A percentile compares a stretch with the other conserved stretches of the same genome.
Conservation (phyloP, 2,329 filamentous ascomycete genomes). For the Fusarium sp. region DNA sequence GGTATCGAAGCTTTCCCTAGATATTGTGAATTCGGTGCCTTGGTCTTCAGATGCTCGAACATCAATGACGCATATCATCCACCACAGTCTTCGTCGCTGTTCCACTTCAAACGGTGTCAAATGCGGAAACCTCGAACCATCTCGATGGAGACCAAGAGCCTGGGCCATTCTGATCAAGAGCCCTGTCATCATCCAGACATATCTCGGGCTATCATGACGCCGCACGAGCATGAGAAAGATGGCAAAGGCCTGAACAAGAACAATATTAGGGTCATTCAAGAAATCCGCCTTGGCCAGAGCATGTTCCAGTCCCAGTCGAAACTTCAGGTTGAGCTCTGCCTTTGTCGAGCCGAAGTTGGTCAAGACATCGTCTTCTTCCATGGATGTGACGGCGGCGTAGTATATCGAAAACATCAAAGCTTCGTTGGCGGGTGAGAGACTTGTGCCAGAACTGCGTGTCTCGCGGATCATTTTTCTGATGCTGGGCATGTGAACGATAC, state of each 20-base stretch:
- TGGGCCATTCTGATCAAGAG: constrained; percentile 65
- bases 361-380: constrained; percentile 64
- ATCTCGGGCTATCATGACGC: constrained; percentile 59
- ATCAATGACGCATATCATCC: constrained; percentile 67
- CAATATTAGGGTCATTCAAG: constrained; percentile 64
- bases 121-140: constrained; percentile 59
- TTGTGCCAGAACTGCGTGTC: constrained; percentile 44
- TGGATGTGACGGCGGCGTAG: constrained; percentile 62
- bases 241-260: constrained; percentile 67
- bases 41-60: constrained; percentile 67
- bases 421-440: constrained; percentile 55
- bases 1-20: constrained; percentile 59
- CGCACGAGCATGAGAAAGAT: constrained; percentile 65
- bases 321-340: constrained; percentile 54
- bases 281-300: constrained; percentile 69
- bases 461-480: constrained; percentile 47
- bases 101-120: constrained; percentile 68
- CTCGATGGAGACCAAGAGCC: constrained; percentile 64
- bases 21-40: constrained; percentile 59
- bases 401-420: constrained; percentile 65
- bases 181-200: constrained; percentile 70
- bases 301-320: constrained; percentile 64
- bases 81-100: constrained; percentile 69
- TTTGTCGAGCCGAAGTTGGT: constrained; percentile 60
- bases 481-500: constrained; percentile 57